A percentile compares a stretch with the other conserved stretches of the same genome.
These are phyloP conservation scores for Quaeritorhiza haematococci DNA, from an alignment of 371 early-diverging fungal genomes.

Conservation along the genomic window DNA sequence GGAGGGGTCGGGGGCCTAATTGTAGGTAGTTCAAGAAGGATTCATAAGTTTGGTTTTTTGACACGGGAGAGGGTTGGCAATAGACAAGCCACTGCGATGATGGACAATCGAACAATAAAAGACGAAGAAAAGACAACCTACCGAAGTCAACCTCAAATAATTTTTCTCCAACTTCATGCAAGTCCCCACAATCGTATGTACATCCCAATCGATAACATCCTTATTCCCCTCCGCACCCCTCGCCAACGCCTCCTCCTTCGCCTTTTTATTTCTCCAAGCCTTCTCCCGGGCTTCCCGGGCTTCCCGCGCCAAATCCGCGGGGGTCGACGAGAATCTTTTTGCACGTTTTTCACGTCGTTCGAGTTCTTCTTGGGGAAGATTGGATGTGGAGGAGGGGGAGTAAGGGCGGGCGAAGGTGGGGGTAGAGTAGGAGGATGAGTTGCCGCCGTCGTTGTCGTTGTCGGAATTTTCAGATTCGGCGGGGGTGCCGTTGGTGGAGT, in stretches of 20 bases:
- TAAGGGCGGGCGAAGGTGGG: not conserved
- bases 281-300: not conserved
- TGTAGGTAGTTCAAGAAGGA: constrained; percentile 2
- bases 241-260: constrained; percentile 16
- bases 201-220: constrained; percentile 74
- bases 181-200: constrained; percentile 84
- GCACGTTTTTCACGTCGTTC: constrained; percentile 34
- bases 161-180: constrained; percentile 75
- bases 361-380: constrained; percentile 16
- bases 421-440: not conserved
- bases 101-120: not conserved
- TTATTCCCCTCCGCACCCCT: constrained; percentile 20
- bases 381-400: not conserved
- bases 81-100: not conserved
- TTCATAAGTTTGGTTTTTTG: constrained; percentile 3
- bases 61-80: constrained; percentile 6
- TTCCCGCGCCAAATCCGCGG: constrained; percentile 17
- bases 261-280: constrained; percentile 7
- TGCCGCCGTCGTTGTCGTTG: not conserved
- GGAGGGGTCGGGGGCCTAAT: constrained; percentile 80
- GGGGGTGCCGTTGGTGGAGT: not conserved
- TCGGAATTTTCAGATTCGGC: not conserved
- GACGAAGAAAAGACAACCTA: constrained; percentile 21
- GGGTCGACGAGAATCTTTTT: constrained; percentile 42
- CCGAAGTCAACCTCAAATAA: constrained; percentile 83